Evolutionary conservation across 2,329 filamentous ascomycete species (phyloP), one percentile per base, ranked within the genome.

Genomic region (Botryotinia calthae): DNA sequence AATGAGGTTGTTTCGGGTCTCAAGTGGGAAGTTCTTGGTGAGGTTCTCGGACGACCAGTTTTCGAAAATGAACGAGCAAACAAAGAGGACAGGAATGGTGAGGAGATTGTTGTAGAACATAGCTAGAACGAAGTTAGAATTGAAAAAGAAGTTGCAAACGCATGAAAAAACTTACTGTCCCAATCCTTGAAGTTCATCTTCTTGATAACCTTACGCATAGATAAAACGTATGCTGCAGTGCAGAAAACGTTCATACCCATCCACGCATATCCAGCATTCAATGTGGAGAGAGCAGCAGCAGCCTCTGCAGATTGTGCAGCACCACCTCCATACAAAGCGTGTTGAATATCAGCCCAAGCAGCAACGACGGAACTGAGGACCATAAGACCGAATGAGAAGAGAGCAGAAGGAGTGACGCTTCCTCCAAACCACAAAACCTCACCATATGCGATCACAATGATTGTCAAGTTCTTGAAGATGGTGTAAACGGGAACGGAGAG

Each of bases 31-130:
- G 87, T 98, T 98, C 83, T 87, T 90, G 77, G 85, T 84, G 78
- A 99, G 84, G 84, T 99, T 99, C 75, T 87, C 87, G 68, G 88
- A 85, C 10, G 95, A 97, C 96, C 96, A 99, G 84, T 98, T 93
- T 82, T 99, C 96, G 77, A 92, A 85, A 76, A 97, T 79, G 70
- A 98, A 85, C 48, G 95, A 97, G 82, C 91, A 90, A 78, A 94
- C 82, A 73, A 98, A 83, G 70, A 99, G 90, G 79, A 98, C 91
- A 42, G 96, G 96, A 76, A 99, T 97, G 73, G 95, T 97, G 77
- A 99, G 90, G 65, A 98, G 88, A 84, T 99, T 98, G 89, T 99
- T 99, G 87, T 99, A 99, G 86, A 96, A 98, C 96, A 98, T 99
- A 81, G 95, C 95, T 98, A 76, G 65, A 72, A 54, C 16, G 59